phyloP scores from a whole-genome alignment of 768 basidiomycete species.

The Fomitopsis serialis region DNA sequence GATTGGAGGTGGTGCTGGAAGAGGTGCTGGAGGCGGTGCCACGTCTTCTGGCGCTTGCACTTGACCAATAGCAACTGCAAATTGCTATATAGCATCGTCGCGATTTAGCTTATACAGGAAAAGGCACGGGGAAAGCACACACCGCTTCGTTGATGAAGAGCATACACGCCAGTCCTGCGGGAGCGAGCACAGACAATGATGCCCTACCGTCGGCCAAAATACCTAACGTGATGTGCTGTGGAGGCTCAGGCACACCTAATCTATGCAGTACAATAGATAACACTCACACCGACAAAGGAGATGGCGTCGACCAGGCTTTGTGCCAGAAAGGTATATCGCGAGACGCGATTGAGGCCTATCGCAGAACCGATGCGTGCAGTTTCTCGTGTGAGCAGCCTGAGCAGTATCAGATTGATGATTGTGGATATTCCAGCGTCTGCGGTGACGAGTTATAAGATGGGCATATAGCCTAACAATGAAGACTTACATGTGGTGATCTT shows the following conservation, averaged over 20 bases:
- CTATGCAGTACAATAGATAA: neutral
- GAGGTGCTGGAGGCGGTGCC: slow-evolving; percentile 20
- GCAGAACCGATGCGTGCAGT: slow-evolving; percentile 72
- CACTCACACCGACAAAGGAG: slow-evolving; percentile 66
- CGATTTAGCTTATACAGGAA: neutral
- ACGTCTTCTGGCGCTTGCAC: slow-evolving; percentile 76
- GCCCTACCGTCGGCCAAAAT: slow-evolving; percentile 79
- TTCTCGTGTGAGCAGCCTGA: slow-evolving; percentile 70
- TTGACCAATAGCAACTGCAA: slow-evolving; percentile 72
- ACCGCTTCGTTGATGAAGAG: slow-evolving; percentile 83
- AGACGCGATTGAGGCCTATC: slow-evolving; percentile 71
- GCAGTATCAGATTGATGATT: slow-evolving; percentile 58
- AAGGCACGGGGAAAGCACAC: slow-evolving; percentile 21
- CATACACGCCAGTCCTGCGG: slow-evolving; percentile 78
- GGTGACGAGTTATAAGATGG: neutral
- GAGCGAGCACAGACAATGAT: slow-evolving; percentile 75
- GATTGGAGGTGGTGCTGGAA: slow-evolving; percentile 11
- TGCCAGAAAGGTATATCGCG: slow-evolving; percentile 76
- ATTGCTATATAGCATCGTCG: slow-evolving; percentile 60
- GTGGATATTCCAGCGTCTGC: slow-evolving; percentile 71
- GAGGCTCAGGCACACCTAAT: neutral
- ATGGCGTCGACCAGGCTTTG: slow-evolving; percentile 80
- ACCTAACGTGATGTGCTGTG: slow-evolving; percentile 77
- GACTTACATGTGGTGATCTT: slow-evolving; percentile 41
- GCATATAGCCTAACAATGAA: neutral